These are phyloP conservation scores for Beauveria varroae DNA, from an alignment of 2,329 filamentous ascomycete species.

Conservation along the genomic window DNA sequence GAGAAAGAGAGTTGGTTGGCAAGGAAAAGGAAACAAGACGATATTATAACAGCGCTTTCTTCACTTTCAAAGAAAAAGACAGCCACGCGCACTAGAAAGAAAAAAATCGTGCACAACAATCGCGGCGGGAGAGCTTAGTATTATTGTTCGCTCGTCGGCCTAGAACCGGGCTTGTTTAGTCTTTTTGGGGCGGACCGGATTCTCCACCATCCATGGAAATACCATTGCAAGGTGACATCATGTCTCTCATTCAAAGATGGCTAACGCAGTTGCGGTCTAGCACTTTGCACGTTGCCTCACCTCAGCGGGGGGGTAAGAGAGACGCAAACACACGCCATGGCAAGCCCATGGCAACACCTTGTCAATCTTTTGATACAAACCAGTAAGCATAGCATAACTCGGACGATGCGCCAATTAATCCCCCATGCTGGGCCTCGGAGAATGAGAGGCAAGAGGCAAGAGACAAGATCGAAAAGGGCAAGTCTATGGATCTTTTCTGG, in stretches of 20 bases:
- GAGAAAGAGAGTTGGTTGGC: too few relatives aligned
- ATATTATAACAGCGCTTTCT: too few relatives aligned
- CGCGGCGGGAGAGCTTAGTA: background rate
- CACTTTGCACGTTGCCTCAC: background rate
- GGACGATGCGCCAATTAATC: background rate
- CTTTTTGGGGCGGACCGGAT: background rate
- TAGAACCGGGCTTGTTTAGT: background rate
- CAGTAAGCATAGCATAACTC: background rate
- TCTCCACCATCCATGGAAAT: background rate
- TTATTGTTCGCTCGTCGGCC: background rate
- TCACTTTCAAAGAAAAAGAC: background rate
- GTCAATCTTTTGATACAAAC: too few relatives aligned
- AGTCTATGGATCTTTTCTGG: too few relatives aligned
- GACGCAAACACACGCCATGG: background rate
- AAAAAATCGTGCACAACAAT: background rate
- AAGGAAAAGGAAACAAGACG: too few relatives aligned
- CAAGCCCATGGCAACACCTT: too few relatives aligned
- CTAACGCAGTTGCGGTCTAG: background rate
- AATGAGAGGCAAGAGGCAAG: background rate
- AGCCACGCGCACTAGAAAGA: background rate
- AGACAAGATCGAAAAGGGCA: too few relatives aligned
- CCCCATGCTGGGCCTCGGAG: background rate
- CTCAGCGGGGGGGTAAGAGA: background rate
- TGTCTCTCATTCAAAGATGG: constrained; percentile 7
- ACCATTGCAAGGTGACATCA: constrained; percentile 7